Evolutionary conservation across 257 asterid species (phyloP).

Genomic region (Salvia hispanica): DNA sequence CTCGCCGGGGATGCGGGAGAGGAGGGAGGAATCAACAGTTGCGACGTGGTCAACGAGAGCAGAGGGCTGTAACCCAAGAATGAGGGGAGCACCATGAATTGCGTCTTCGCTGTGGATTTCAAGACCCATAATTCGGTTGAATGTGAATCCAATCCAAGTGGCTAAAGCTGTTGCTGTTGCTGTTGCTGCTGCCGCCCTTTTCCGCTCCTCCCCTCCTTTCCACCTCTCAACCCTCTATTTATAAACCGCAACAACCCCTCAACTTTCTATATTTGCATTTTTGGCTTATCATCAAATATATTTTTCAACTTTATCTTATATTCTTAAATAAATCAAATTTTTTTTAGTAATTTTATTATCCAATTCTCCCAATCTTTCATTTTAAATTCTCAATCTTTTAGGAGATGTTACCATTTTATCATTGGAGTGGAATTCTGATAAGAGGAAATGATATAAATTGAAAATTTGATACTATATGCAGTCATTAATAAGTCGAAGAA

Average conservation of each 20-base stretch:
- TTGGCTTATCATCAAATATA: too few species aligned
- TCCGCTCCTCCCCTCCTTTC: conserved; percentile 26
- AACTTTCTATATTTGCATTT: background rate
- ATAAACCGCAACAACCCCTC: conserved; percentile 22
- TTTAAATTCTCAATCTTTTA: too few species aligned
- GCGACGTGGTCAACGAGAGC: conserved; percentile 93
- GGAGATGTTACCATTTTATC: too few species aligned
- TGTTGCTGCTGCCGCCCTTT: conserved; percentile 23
- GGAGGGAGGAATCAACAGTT: conserved; percentile 78
- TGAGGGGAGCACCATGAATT: conserved; percentile 49
- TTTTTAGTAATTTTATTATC: too few species aligned
- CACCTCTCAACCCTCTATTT: conserved; percentile 30
- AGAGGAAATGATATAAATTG: too few species aligned
- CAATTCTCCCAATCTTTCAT: too few species aligned
- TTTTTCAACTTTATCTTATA: too few species aligned
- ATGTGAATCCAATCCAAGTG: background rate
- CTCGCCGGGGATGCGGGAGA: conserved; percentile 86
- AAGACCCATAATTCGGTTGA: conserved; percentile 50
- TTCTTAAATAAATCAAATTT: too few species aligned
- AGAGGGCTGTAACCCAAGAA: conserved; percentile 81
- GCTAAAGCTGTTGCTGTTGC: conserved; percentile 4
- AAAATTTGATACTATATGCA: too few species aligned
- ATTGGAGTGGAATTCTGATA: too few species aligned
- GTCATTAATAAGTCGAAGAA: too few species aligned
- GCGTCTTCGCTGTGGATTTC: conserved; percentile 47